Evolutionary conservation across 148 eudicot genomes (phyloP).

Genomic region (Amaranthus hypochondriacus): DNA sequence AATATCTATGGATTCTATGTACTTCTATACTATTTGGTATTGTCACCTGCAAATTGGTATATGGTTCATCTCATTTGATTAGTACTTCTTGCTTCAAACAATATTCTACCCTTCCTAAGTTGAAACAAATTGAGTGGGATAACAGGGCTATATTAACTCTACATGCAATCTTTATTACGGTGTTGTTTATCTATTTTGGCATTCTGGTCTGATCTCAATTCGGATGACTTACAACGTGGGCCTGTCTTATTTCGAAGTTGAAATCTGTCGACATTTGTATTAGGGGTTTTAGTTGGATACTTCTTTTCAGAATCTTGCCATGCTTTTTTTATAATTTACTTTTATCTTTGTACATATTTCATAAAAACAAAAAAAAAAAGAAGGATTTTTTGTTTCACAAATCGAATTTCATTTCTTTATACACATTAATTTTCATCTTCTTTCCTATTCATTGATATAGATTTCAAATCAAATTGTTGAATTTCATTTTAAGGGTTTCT

Average conservation of each 20-base stretch:
- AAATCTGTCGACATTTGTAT: slow-evolving; percentile 32
- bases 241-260: slow-evolving; percentile 30
- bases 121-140: slow-evolving; percentile 42
- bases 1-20: slow-evolving; percentile 29
- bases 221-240: slow-evolving; percentile 32
- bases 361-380: too few species aligned
- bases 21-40: slow-evolving; percentile 38
- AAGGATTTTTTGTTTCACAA: too few species aligned
- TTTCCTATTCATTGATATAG: too few species aligned
- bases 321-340: slow-evolving; percentile 41
- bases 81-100: slow-evolving; percentile 32
- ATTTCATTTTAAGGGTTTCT: too few species aligned
- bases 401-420: too few species aligned
- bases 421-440: too few species aligned
- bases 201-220: slow-evolving; percentile 39
- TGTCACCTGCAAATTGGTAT: slow-evolving; percentile 38
- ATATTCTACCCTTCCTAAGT: slow-evolving; percentile 36
- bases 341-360: too few species aligned
- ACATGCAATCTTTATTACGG: slow-evolving; percentile 40
- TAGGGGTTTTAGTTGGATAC: slow-evolving; percentile 77
- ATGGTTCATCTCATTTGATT: slow-evolving; percentile 29
- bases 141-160: slow-evolving; percentile 44
- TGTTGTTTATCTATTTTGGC: slow-evolving; percentile 34
- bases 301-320: slow-evolving; percentile 82
- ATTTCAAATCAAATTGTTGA: too few species aligned